phyloP scores from a whole-genome alignment of 23 red algal genomes.

The Gracilariopsis chorda region DNA sequence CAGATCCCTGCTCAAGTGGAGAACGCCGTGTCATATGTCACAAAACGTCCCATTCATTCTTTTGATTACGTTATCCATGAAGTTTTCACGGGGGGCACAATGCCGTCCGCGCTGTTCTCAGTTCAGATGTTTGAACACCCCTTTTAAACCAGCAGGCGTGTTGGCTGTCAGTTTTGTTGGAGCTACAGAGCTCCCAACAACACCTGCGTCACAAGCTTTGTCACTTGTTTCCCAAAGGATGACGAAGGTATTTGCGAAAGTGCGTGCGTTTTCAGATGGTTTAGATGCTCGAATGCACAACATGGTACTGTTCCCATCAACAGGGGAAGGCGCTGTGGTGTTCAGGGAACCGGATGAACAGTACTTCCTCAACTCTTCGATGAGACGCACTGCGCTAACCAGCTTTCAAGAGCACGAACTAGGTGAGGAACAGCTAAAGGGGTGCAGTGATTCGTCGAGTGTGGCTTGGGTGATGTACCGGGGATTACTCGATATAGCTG shows the following conservation, averaged over 20 bases:
- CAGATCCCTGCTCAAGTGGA: slow-evolving; percentile 1
- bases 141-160: slow-evolving; percentile 25
- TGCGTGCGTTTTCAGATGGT: slow-evolving; percentile 48
- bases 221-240: slow-evolving; percentile 21
- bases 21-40: slow-evolving; percentile 18
- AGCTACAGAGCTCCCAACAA: slow-evolving; percentile 14
- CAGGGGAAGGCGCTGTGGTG: neutral
- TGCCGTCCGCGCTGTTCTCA: slow-evolving; percentile 29
- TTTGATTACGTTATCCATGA: slow-evolving; percentile 65
- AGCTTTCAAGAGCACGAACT: slow-evolving; percentile 31
- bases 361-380: slow-evolving; percentile 33
- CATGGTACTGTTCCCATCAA: slow-evolving; percentile 52
- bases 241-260: slow-evolving; percentile 16
- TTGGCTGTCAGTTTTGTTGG: slow-evolving; percentile 60
- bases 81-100: slow-evolving; percentile 60
- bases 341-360: slow-evolving; percentile 8
- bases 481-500: slow-evolving; percentile 21
- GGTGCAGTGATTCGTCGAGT: neutral
- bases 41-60: neutral
- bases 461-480: slow-evolving; percentile 21
- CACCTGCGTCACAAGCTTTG: slow-evolving; percentile 11
- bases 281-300: slow-evolving; percentile 35
- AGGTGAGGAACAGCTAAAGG: neutral
- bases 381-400: slow-evolving; percentile 9
- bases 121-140: neutral